Percentiles rank a stretch among this genome's conserved stretches.
Conservation (phyloP, 2,329 filamentous ascomycete genomes). For the Ophiostoma montium region DNA sequence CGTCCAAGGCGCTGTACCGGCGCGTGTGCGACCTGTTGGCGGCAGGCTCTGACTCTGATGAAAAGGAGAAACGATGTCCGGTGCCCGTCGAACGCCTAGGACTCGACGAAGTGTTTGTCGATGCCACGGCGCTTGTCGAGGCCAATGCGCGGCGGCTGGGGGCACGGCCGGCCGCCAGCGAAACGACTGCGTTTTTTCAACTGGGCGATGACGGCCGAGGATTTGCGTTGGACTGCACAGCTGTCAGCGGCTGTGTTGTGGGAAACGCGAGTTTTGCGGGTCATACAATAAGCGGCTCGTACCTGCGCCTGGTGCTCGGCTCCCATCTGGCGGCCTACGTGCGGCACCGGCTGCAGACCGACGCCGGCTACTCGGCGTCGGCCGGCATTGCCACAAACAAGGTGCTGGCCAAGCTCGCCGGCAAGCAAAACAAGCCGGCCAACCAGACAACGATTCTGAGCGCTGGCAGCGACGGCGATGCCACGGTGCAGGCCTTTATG, state of each 20-base stretch:
- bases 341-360: conserved; percentile 51
- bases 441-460: conserved; percentile 55
- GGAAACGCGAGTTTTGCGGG: too few species aligned
- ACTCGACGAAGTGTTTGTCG: conserved; percentile 79
- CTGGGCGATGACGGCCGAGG: conserved; percentile 51
- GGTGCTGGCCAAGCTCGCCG: conserved; percentile 70
- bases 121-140: conserved; percentile 73
- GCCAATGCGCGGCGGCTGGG: conserved; percentile 59
- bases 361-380: conserved; percentile 72
- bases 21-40: conserved; percentile 40
- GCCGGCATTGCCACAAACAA: conserved; percentile 84
- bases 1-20: conserved; percentile 64
- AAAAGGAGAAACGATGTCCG: too few species aligned
- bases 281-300: too few species aligned
- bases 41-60: too few species aligned
- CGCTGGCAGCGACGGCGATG: not conserved
- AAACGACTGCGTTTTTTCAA: conserved; percentile 87
- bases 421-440: conserved; percentile 72
- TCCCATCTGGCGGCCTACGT: conserved; percentile 71
- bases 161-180: not conserved
- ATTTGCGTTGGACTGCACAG: conserved; percentile 62
- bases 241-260: conserved; percentile 46
- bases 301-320: conserved; percentile 53
- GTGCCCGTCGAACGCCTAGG: conserved; percentile 66
- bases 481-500: conserved; percentile 51